A percentile compares a stretch with the other conserved stretches of the same genome.
phyloP scores from a whole-genome alignment of 345 rosid species.

The Lagerstroemia speciosa region DNA sequence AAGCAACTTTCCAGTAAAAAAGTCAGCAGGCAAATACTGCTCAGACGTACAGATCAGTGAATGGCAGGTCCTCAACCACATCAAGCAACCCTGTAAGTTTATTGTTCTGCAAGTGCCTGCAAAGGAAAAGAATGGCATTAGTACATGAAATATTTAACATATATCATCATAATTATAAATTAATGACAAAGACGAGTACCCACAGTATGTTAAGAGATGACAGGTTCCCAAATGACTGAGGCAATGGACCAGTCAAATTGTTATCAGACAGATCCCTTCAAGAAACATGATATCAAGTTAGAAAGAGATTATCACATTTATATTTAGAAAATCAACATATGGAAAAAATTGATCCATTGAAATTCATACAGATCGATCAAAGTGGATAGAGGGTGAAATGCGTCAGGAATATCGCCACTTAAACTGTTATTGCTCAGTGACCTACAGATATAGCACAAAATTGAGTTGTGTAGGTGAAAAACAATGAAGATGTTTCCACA shows the following conservation, averaged over 20 bases:
- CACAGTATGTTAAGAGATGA: slow-evolving; percentile 63
- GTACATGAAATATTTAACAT: neutral
- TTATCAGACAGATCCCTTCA: slow-evolving; percentile 76
- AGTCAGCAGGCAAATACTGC: neutral
- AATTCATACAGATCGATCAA: slow-evolving; percentile 52
- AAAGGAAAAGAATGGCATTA: slow-evolving; percentile 7
- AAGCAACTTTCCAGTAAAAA: neutral
- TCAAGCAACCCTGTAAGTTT: slow-evolving; percentile 62
- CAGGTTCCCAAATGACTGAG: slow-evolving; percentile 65
- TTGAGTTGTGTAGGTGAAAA: neutral
- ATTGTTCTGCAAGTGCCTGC: slow-evolving; percentile 84
- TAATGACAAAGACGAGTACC: slow-evolving; percentile 18
- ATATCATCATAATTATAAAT: neutral
- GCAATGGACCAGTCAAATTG: slow-evolving; percentile 58
- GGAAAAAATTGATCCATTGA: slow-evolving; percentile 1
- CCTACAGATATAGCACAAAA: slow-evolving; percentile 28
- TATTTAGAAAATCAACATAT: neutral
- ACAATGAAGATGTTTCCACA: neutral
- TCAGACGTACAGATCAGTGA: slow-evolving; percentile 53
- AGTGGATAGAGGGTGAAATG: slow-evolving; percentile 45
- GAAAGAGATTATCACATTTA: slow-evolving; percentile 2
- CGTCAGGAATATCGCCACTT: slow-evolving; percentile 63
- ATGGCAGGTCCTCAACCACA: slow-evolving; percentile 64
- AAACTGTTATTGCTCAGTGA: slow-evolving; percentile 57
- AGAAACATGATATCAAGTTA: slow-evolving; percentile 7